phyloP scores from a whole-genome alignment of 192 early-diverging fungal genomes.

The Dimargaris verticillata region DNA sequence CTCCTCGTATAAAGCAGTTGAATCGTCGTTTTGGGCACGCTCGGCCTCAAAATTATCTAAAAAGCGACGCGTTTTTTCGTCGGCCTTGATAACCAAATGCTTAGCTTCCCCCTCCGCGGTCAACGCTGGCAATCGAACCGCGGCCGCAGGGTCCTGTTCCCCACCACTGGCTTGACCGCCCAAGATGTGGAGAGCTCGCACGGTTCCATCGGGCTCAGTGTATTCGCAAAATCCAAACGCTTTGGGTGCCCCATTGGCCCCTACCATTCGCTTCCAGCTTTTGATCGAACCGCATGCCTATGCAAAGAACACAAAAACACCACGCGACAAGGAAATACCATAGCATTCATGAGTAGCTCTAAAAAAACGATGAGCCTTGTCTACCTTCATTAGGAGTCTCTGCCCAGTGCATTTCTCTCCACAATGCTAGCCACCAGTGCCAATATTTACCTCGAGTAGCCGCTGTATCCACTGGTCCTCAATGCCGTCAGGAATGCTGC shows the following conservation, averaged over 20 bases:
- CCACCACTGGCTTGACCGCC: constrained; percentile 33
- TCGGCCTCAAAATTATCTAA: neutral
- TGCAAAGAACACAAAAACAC: constrained; percentile 13
- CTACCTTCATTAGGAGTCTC: too few species aligned
- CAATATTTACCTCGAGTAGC: constrained; percentile 25
- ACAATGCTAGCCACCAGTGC: too few species aligned
- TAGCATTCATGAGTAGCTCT: constrained; percentile 16
- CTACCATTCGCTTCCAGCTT: constrained; percentile 53
- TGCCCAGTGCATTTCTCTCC: too few species aligned
- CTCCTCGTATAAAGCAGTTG: neutral
- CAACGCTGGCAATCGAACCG: neutral
- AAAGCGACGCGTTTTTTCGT: constrained; percentile 7
- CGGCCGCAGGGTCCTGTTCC: neutral
- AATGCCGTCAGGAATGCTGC: constrained; percentile 48
- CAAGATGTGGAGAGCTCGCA: constrained; percentile 44
- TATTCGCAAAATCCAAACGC: constrained; percentile 63
- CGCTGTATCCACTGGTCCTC: constrained; percentile 46
- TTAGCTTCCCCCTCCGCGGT: neutral
- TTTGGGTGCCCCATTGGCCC: constrained; percentile 42
- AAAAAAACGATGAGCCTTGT: too few species aligned
- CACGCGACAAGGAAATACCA: neutral
- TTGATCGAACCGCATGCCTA: constrained; percentile 43
- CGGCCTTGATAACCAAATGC: constrained; percentile 5
- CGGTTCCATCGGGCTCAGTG: constrained; percentile 38
- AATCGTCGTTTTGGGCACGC: neutral